Evolutionary conservation across 2,329 filamentous ascomycete genomes (phyloP), one percentile per base, ranked within the genome.

Genomic region (Fusarium sp.): DNA sequence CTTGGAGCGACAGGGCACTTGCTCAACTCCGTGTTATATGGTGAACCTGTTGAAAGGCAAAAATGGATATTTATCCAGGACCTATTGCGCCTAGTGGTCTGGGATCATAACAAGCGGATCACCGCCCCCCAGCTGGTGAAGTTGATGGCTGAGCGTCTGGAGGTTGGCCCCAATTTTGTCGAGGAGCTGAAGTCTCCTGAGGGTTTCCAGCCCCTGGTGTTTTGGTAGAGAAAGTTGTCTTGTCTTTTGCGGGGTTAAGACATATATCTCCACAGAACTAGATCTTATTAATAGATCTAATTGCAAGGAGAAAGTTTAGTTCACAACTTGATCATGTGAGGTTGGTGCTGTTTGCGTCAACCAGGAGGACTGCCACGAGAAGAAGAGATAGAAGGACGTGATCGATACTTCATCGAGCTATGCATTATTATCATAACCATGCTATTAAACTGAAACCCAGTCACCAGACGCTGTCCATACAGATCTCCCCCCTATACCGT

Each of bases 191-290:
- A 59, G 16, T 37, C 70, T 11, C 79, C 79, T 1, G 71, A 75
- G 11, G 72, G 72, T 3, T 79, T 80, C 44, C 41, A 61, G 27
- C 62, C 74, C 1, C 66, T 79, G 27, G 63, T 71, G 6, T 81
- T 81, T 49, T 81, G 79, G 79, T 81, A 61, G 70, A 42, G n/a
- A 31, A 29, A 16, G 18, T 2, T 35, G 1, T 29, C 12, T 21
- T 37, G 21, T 37, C 19, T 27, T 35, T 58, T 16, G 15, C 7
- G 8, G 25, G 19, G 12, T 37, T 37, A 48, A n/a, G n/a, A n/a
- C n/a, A n/a, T n/a, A n/a, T n/a, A n/a, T n/a, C n/a, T n/a, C n/a
- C n/a, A n/a, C n/a, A n/a, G n/a, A n/a, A n/a, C n/a, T n/a, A n/a
- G n/a, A n/a, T n/a, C n/a, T n/a, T n/a, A n/a, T n/a, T n/a, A 8